These are phyloP conservation scores for Trichomonas gallinae DNA, from an alignment of 208 protist genomes.

Conservation along the genomic window DNA sequence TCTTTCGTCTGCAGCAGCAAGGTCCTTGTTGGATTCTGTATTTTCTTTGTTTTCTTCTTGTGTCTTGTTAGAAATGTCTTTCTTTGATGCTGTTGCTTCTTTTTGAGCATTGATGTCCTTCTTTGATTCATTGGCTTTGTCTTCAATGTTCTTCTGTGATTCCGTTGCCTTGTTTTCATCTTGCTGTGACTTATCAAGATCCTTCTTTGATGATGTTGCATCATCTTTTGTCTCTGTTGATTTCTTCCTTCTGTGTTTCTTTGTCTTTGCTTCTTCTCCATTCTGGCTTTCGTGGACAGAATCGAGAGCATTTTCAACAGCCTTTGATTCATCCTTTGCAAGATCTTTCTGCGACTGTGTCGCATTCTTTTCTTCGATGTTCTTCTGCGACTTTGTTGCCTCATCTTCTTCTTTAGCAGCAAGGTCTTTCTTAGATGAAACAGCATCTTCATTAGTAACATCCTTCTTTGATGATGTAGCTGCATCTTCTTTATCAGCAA, in stretches of 20 bases:
- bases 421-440: too few relatives aligned
- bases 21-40: too few relatives aligned
- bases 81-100: not conserved
- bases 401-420: not conserved
- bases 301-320: not conserved
- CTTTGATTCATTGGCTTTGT: not conserved
- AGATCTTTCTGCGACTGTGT: not conserved
- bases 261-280: too few relatives aligned
- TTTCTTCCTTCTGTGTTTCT: not conserved
- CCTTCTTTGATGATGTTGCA: not conserved
- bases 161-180: not conserved
- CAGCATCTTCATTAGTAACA: not conserved
- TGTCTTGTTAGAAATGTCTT: too few relatives aligned
- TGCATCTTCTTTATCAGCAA: not conserved
- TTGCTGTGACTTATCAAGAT: not conserved
- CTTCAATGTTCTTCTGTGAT: not conserved
- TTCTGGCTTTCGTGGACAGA: too few relatives aligned
- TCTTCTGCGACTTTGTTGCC: not conserved
- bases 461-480: not conserved
- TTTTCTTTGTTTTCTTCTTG: too few relatives aligned
- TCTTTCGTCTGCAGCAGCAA: too few relatives aligned
- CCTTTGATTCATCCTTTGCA: not conserved
- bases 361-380: not conserved
- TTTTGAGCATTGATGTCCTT: not conserved
- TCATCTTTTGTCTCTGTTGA: not conserved